Evolutionary conservation across 2,329 filamentous ascomycete genomes (phyloP).

Genomic region (Ophiostoma novo-ulmi): DNA sequence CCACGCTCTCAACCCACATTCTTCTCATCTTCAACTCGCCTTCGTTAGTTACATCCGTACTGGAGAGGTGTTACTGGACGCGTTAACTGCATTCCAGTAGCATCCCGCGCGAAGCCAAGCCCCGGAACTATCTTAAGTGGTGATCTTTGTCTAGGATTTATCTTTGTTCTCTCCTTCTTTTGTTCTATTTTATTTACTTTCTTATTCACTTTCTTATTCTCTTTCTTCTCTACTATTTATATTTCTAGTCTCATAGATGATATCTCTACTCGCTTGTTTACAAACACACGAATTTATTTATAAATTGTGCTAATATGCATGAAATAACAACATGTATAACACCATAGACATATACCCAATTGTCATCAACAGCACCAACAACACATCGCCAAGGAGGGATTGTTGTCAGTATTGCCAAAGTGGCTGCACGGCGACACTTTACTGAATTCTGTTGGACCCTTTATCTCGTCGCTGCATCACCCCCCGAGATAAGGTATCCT

Average conservation of each 20-base stretch:
- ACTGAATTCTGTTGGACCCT: not conserved
- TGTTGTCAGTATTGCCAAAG: not conserved
- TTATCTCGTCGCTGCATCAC: not conserved
- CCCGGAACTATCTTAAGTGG: not conserved
- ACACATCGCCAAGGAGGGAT: not conserved
- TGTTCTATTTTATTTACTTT: not conserved
- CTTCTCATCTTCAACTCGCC: not conserved
- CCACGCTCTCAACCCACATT: not conserved
- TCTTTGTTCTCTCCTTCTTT: too few relatives aligned
- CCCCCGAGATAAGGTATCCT: not conserved
- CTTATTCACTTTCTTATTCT: too few relatives aligned
- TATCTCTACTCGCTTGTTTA: too few relatives aligned
- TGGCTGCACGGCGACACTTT: not conserved
- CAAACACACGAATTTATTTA: too few relatives aligned
- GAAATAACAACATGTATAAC: too few relatives aligned
- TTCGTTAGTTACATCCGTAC: not conserved
- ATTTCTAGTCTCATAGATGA: too few relatives aligned
- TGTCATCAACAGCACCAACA: too few relatives aligned
- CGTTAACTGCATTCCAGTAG: conserved; percentile 3
- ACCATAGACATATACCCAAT: too few relatives aligned
- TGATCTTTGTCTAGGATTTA: not conserved
- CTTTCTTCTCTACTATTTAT: too few relatives aligned
- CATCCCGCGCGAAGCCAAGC: not conserved
- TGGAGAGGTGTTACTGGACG: not conserved
- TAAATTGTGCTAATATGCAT: too few relatives aligned